Percentiles rank a stretch among this genome's conserved stretches.
phyloP scores from a whole-genome alignment of 2,329 filamentous ascomycete genomes.

The Colletotrichum navitas region DNA sequence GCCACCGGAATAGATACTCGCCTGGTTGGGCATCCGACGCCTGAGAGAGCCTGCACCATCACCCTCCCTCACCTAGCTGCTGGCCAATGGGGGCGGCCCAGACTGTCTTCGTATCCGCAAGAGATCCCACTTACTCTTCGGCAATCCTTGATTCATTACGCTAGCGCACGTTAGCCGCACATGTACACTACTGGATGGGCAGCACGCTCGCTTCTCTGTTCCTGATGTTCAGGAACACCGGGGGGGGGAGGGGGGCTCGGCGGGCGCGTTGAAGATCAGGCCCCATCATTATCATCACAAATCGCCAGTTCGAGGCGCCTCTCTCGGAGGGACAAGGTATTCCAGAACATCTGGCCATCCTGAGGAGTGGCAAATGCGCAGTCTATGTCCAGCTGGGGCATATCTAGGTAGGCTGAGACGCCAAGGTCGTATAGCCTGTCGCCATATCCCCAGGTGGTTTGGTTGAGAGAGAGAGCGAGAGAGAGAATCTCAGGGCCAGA shows the following conservation, averaged over 20 bases:
- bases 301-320: not conserved
- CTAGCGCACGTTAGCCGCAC: not conserved
- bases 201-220: not conserved
- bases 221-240: not conserved
- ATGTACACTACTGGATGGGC: not conserved
- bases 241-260: too few relatives aligned
- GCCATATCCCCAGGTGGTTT: not conserved
- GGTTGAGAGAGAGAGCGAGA: not conserved
- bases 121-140: not conserved
- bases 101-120: not conserved
- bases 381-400: not conserved
- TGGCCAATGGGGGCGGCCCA: slow-evolving; percentile 13
- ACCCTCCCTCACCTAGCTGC: not conserved
- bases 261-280: not conserved
- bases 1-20: not conserved
- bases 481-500: too few relatives aligned
- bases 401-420: not conserved
- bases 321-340: not conserved
- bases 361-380: not conserved
- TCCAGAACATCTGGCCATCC: not conserved
- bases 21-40: not conserved
- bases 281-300: not conserved
- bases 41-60: not conserved
- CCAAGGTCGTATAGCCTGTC: not conserved
- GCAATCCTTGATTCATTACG: too few relatives aligned